Percentiles rank a stretch among this genome's conserved stretches.
phyloP scores from a whole-genome alignment of 495 filamentous ascomycete genomes.

The Aspergillus carlsbadensis region DNA sequence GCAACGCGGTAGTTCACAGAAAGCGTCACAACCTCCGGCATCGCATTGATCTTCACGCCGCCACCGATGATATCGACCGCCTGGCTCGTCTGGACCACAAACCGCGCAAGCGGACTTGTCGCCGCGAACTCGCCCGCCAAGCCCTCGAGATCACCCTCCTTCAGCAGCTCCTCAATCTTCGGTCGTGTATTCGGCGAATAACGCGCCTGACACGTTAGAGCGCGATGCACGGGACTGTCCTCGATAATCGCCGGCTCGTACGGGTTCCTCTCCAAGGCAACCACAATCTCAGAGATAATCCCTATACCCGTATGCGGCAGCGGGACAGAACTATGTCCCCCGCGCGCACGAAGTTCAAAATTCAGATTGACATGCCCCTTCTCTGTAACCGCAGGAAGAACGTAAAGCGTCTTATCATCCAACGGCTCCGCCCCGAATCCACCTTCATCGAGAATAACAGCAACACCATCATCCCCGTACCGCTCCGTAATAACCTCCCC shows the following conservation, averaged over 20 bases:
- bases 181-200: neutral
- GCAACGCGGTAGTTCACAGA: constrained; percentile 1
- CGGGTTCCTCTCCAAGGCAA: neutral
- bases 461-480: neutral
- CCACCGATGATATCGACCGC: neutral
- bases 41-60: constrained; percentile 1
- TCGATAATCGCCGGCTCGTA: neutral
- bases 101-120: neutral
- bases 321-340: neutral
- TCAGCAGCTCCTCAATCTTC: neutral
- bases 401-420: neutral
- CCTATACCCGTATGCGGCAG: neutral
- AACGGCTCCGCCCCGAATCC: neutral
- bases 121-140: neutral
- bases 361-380: neutral
- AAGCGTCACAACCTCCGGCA: neutral
- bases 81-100: neutral
- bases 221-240: neutral
- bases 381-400: neutral
- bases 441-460: constrained; percentile 1
- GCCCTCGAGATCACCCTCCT: neutral
- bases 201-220: neutral
- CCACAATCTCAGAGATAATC: neutral
- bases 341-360: neutral
- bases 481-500: neutral